Evolutionary conservation across 225 moss, liverwort and hornwort species (phyloP).

Genomic region (Anthoceros angustus): DNA sequence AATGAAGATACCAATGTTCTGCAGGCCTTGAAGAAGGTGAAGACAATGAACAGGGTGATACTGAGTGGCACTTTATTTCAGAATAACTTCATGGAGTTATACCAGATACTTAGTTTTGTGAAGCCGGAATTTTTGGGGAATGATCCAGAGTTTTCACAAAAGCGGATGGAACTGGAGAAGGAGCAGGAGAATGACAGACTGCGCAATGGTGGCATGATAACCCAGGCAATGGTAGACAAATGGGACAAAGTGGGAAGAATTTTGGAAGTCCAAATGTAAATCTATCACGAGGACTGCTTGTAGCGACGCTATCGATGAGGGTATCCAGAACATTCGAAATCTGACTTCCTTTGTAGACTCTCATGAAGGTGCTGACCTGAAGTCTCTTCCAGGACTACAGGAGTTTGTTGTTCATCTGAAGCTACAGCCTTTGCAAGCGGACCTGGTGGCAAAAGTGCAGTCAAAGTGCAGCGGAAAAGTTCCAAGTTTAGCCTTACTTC

Average conservation of each 20-base stretch:
- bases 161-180: conserved; percentile 19
- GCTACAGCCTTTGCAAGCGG: neutral
- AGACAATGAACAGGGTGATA: conserved; percentile 65
- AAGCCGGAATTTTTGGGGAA: conserved; percentile 56
- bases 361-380: neutral
- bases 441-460: neutral
- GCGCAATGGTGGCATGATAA: too few relatives aligned
- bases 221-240: too few relatives aligned
- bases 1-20: conserved; percentile 55
- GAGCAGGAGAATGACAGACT: neutral
- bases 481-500: too few relatives aligned
- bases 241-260: neutral
- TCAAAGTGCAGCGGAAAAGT: neutral
- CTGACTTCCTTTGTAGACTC: neutral
- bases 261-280: too few relatives aligned
- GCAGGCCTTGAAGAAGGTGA: conserved; percentile 46
- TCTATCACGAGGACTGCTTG: neutral
- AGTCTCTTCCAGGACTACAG: neutral
- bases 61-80: conserved; percentile 88
- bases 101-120: conserved; percentile 64
- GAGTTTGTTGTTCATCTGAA: neutral
- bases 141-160: conserved; percentile 13
- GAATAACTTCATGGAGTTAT: conserved; percentile 88
- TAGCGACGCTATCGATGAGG: neutral
- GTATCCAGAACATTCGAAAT: neutral